A percentile compares a stretch with the other conserved stretches of the same genome.
Conservation (phyloP, 345 rosid genomes). For the Gossypium herbaceum region DNA sequence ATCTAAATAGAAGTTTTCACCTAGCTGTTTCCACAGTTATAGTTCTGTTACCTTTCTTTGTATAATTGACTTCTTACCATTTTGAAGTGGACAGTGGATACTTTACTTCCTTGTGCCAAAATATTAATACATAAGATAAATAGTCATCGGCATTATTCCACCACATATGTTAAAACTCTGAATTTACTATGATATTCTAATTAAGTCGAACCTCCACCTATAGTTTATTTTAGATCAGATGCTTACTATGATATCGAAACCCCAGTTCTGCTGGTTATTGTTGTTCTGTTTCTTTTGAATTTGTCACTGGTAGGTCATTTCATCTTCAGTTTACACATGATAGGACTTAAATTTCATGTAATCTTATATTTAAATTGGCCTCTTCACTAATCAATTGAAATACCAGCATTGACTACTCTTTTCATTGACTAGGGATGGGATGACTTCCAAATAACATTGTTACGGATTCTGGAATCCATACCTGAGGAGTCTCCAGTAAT, state of each 20-base stretch:
- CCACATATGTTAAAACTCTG: no score
- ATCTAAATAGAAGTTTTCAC: neutral
- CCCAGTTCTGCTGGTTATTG: no score
- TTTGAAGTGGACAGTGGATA: no score
- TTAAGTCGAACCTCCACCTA: no score
- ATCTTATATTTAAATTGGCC: neutral
- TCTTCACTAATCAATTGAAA: neutral
- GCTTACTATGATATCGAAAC: no score
- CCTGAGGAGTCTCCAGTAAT: conserved; percentile 65
- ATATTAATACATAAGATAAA: neutral
- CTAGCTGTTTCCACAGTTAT: neutral
- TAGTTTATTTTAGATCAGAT: no score
- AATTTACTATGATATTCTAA: no score
- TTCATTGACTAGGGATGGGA: conserved; percentile 67
- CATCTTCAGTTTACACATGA: no score
- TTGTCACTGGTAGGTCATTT: no score
- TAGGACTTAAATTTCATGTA: no score
- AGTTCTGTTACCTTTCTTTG: neutral
- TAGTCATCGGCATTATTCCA: neutral
- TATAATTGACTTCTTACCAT: no score
- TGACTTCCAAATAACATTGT: conserved; percentile 89
- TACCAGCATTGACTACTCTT: neutral
- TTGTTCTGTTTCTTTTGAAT: no score
- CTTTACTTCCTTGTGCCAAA: neutral
- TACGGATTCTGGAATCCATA: conserved; percentile 71